A percentile compares a stretch with the other conserved stretches of the same genome.
Evolutionary conservation across 345 rosid species (phyloP).

Genomic region (Nasturtium officinale): DNA sequence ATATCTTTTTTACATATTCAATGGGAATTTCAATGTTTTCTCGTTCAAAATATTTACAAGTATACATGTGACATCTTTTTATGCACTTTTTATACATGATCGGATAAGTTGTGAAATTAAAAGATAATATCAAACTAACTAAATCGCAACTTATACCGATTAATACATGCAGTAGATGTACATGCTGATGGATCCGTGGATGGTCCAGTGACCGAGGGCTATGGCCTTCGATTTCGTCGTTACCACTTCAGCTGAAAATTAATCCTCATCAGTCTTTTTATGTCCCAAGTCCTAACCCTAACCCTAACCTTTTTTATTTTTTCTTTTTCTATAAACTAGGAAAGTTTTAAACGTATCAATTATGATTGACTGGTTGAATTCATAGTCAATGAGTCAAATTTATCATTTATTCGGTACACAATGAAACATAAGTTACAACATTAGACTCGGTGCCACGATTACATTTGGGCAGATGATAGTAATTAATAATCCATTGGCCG

Average conservation of each 20-base stretch:
- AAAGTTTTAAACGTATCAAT: no score
- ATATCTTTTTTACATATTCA: background rate
- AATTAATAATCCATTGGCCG: conserved; percentile 4
- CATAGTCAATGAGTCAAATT: conserved; percentile 28
- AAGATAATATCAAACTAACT: no score
- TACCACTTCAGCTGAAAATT: background rate
- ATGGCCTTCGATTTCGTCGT: no score
- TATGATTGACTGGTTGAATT: conserved; percentile 13
- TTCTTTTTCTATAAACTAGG: no score
- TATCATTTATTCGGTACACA: conserved; percentile 32
- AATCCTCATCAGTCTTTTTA: background rate
- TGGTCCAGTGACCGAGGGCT: background rate
- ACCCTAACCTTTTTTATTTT: background rate
- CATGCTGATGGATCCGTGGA: no score
- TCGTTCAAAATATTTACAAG: background rate
- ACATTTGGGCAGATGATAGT: background rate
- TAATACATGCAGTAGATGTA: no score
- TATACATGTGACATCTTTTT: background rate
- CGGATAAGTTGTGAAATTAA: background rate
- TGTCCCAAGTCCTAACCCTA: no score
- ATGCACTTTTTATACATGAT: background rate
- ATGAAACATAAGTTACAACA: conserved; percentile 22
- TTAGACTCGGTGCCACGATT: conserved; percentile 12
- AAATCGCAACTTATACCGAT: no score
- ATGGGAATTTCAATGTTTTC: background rate